These are phyloP conservation scores for Talaromyces sp. DNA, from an alignment of 2,329 filamentous ascomycete species.

Conservation along the genomic window DNA sequence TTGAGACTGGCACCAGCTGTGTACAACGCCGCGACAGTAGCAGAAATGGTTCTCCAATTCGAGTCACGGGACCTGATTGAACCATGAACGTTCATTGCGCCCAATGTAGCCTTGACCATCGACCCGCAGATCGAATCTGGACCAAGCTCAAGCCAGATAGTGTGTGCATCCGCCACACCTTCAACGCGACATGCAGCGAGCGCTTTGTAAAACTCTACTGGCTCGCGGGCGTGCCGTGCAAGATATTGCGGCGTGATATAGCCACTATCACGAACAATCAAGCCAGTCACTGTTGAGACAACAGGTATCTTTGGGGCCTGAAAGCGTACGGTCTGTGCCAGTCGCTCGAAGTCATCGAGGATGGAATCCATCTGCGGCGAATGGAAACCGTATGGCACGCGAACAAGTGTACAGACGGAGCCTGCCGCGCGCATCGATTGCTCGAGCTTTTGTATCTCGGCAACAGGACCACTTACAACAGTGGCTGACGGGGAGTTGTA, in stretches of 20 bases:
- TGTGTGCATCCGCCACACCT: not conserved
- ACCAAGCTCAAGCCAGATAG: not conserved
- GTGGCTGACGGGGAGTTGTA: conserved; percentile 42
- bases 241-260: not conserved
- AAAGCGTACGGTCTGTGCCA: not conserved
- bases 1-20: not conserved
- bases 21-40: not conserved
- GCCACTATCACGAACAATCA: not conserved
- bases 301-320: not conserved
- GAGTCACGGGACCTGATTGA: not conserved
- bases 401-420: conserved; percentile 39
- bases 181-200: not conserved
- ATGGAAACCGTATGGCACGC: conserved; percentile 47
- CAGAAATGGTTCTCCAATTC: not conserved
- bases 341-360: conserved; percentile 33
- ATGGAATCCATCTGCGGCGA: conserved; percentile 46
- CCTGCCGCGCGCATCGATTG: conserved; percentile 30
- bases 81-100: not conserved
- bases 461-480: conserved; percentile 39
- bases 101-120: not conserved
- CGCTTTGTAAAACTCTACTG: not conserved
- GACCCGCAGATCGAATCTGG: not conserved
- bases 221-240: not conserved
- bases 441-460: conserved; percentile 34
- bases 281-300: not conserved